Evolutionary conservation across 495 filamentous ascomycete species (phyloP), one percentile per base, ranked within the genome.

Genomic region (Jackrogersella minutella): DNA sequence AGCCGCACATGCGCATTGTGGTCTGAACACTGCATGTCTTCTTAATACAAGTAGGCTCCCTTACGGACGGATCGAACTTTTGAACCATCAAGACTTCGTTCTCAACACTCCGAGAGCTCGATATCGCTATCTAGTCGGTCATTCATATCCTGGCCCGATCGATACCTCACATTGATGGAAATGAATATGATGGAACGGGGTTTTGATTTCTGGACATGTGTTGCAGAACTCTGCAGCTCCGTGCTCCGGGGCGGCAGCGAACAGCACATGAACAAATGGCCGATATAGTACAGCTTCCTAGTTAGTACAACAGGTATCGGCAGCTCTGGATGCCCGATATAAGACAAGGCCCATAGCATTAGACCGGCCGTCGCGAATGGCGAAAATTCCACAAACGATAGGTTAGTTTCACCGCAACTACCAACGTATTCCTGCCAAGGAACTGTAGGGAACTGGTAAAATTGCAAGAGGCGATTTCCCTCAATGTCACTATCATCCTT

Each of bases 271-370:
- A 60, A 66, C 41, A 60, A 34, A 39, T 5, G 28, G 19, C 52
- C 37, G 11, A 54, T 66, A 66, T 66, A 60, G 34, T 66, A 66
- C 63, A 52, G 16, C 49, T 34, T 52, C 30, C 9, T 21, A n/a
- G 31, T 52, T 54, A 59, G 34, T 60, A 55, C 63, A 60, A 60
- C 17, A 33, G 7, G 50, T 43, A 14, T 31, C 19, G 28, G 24
- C 9, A 21, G 14, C n/a, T 30, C 34, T 43, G 22, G 39, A 46
- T 37, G 39, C 40, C 50, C 22, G 31, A 43, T 55, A 17, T 41
- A 17, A 54, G 39, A 55, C 30, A 14, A 28, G 33, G 8, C 11
- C 36, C 30, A 16, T 40, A 13, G 40, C 19, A 55, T 22, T 49
- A 19, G 14, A 22, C 31, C 24, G 40, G 34, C 9, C 56, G 37